These are phyloP conservation scores for Schizopora paradoxa DNA, from an alignment of 1,284 basidiomycete species.

Conservation along the genomic window DNA sequence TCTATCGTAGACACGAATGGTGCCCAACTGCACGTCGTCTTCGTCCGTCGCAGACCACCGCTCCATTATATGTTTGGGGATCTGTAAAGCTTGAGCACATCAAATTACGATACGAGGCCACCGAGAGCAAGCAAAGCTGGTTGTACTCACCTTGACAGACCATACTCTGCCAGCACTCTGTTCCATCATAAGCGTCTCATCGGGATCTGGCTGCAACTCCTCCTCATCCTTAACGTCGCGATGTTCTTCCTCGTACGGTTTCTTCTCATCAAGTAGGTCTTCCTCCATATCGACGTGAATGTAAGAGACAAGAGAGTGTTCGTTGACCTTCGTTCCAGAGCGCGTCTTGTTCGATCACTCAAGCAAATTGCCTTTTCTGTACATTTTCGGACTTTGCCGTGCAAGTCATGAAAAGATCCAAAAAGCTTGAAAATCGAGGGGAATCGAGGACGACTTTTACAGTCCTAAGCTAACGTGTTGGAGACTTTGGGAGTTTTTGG, in stretches of 20 bases:
- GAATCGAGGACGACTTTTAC: too few relatives aligned
- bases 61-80: conserved; percentile 67
- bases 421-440: too few relatives aligned
- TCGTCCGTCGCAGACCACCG: conserved; percentile 58
- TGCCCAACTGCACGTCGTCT: conserved; percentile 66
- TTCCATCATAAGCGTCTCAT: conserved; percentile 69
- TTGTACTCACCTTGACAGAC: conserved; percentile 63
- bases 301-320: too few relatives aligned
- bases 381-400: too few relatives aligned
- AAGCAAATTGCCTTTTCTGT: too few relatives aligned
- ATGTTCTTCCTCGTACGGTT: conserved; percentile 58
- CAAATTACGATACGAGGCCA: conserved; percentile 7
- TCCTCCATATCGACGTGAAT: conserved; percentile 37
- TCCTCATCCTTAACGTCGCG: conserved; percentile 42
- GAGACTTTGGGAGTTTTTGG: too few relatives aligned
- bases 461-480: too few relatives aligned
- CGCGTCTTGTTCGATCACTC: too few relatives aligned
- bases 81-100: conserved; percentile 34
- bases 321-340: too few relatives aligned
- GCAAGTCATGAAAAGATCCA: too few relatives aligned
- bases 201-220: conserved; percentile 64
- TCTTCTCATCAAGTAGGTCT: conserved; percentile 51
- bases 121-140: conserved; percentile 13
- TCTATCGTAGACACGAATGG: conserved; percentile 64
- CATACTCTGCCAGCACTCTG: conserved; percentile 68